phyloP scores from a whole-genome alignment of 441 rosid species.

The Erysimum cheiri region DNA sequence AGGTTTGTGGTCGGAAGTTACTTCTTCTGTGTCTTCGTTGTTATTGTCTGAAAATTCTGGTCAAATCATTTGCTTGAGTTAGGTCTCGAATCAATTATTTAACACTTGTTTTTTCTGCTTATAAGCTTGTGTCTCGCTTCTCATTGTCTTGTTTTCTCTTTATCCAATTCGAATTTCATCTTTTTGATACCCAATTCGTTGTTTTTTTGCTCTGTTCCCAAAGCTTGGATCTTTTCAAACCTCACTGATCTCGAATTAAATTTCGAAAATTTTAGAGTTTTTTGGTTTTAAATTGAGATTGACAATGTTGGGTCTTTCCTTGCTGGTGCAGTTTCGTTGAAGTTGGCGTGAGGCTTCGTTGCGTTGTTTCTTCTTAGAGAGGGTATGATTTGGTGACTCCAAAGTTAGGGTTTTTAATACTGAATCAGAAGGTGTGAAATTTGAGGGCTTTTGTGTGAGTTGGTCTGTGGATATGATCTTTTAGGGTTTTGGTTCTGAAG shows the following conservation, averaged over 20 bases:
- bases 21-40: constrained; percentile 37
- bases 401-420: constrained; percentile 67
- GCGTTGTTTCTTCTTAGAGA: constrained; percentile 33
- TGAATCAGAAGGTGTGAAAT: constrained; percentile 39
- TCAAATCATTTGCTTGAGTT: constrained; percentile 50
- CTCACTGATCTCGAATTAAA: constrained; percentile 66
- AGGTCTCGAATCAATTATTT: constrained; percentile 47
- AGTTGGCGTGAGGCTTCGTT: constrained; percentile 41
- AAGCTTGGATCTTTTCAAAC: constrained; percentile 50
- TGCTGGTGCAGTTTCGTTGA: constrained; percentile 53
- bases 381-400: constrained; percentile 48
- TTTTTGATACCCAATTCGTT: constrained; percentile 38
- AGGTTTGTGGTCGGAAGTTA: constrained; percentile 27
- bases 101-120: constrained; percentile 47
- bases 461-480: constrained; percentile 52
- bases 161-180: constrained; percentile 48
- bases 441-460: constrained; percentile 49
- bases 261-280: constrained; percentile 43
- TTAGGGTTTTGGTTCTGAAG: constrained; percentile 64
- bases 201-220: constrained; percentile 48
- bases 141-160: constrained; percentile 47
- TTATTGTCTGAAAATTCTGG: constrained; percentile 55
- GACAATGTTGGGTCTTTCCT: constrained; percentile 47
- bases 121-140: constrained; percentile 46
- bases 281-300: constrained; percentile 45